Base-by-base conservation (phyloP, 345 rosid species). In the Populus deltoides region DNA sequence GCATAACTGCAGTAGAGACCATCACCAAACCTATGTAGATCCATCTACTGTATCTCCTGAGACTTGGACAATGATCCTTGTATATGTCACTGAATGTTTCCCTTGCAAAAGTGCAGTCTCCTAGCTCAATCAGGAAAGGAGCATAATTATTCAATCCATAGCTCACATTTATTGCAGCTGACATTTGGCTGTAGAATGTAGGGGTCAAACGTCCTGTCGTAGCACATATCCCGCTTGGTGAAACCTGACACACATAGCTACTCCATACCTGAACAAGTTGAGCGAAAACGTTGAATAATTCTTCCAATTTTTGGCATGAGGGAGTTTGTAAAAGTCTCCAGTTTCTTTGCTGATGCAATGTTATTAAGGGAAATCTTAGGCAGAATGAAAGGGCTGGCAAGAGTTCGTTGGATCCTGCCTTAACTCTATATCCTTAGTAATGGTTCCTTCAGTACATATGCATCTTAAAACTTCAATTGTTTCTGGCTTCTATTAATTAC, bases 151-250 rank as follows among this genome's bases (percentile, higher is more conserved):
- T 74, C 65, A 96, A 80, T 1, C 86, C 94, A 0, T 80, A 80
- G 80, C 98, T 87, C 53, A 90, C 87, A 39, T 86, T 91, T 13
- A 92, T 85, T 1, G 86, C 86, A 15, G 93, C 81, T 8, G 89
- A 81, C 97, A 96, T 90, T 79, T 93, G 94, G 80, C 77, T 79
- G 79, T 88, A 93, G 61, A 93, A 79, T 1, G 84, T 31, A 0
- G 97, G 99, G 1, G 97, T 96, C 63, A 96, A 82, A 53, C 99
- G 90, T 35, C 99, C 99, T 0, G 89, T 74, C 9, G 93, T 93
- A 25, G 65, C 29, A 45, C 98, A 96, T 83, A 88, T 86, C 22
- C 97, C 97, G 0, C 84, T 63, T 2, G 86, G 39, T 1, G 90
- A 92, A 76, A 91, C 97, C 85, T 93, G 91, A 77, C 99, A 96